Evolutionary conservation across 306 rosid species (phyloP), one percentile per base, ranked within the genome.

Genomic region (Echinosophora koreensis): DNA sequence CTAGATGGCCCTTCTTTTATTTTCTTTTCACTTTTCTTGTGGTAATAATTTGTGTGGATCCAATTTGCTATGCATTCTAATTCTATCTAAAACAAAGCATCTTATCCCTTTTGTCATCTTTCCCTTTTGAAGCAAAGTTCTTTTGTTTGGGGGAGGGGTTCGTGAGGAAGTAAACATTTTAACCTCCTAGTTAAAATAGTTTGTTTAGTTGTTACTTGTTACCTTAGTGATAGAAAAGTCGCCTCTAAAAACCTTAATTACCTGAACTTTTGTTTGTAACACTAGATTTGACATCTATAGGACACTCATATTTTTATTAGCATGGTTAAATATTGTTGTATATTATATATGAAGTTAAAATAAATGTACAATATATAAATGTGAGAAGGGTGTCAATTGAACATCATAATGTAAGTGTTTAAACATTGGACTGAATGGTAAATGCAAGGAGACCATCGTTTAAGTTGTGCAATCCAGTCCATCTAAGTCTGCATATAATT

Each of bases 31-130:
- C 56, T 17, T 60, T 51, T 59, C 2, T 66, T 52, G 52, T 55
- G 66, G 78, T 60, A 16, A 66, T 74, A 52, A 83, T 80, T 67
- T 80, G 80, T 74, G 83, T 62, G 83, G 70, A 54, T 73, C 83
- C 34, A 60, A 78, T 63, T 67, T 60, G 58, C 5, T 52, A 68
- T 61, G 42, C 70, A 44, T 63, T 22, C 69, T 80, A 72, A 63
- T 55, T 57, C 56, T 16, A 47, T 74, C 41, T n/a, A 15, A 74
- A 66, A 81, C 2, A 60, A 7, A 28, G 52, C 51, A 67, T 47
- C 76, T 73, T 73, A 66, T 80, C 65, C 17, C 61, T 47, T 71
- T 70, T 71, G 68, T 77, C 82, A 77, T 56, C 59, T 58, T 56
- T 68, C 69, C 16, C 27, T 41, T 10, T 62, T 71, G 78, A 79